Evolutionary conservation across 768 basidiomycete species (phyloP), one percentile per base, ranked within the genome.

Genomic region (Mycena vulgaris): DNA sequence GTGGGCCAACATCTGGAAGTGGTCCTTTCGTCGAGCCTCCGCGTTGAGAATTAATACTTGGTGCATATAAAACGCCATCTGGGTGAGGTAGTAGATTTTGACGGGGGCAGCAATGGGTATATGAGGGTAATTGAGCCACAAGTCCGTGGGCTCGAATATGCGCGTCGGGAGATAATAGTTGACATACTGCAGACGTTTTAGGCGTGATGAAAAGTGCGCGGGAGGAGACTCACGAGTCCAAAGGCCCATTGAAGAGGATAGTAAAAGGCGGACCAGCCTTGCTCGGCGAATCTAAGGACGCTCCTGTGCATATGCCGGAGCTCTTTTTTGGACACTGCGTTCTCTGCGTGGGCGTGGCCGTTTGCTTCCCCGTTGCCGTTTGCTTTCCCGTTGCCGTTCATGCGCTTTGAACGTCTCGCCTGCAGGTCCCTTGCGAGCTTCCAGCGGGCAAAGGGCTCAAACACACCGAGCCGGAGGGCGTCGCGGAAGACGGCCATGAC

Each of bases 1-100:
- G 83, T 99, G 98, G 28, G 91, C 84, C 89, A 98, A 93, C 97
- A 98, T 98, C 81, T 98, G 97, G 75, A 85, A 84, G 80, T 98
- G 95, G 80, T 99, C 98, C 79, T 95, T 96, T 65, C 98, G 87
- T 63, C 91, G 89, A 42, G 92, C 95, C 80, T 99, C 98, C 30
- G 96, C 92, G 80, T 98, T 95, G 79, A 99, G 88, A 66, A 97
- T 92, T 70, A 98, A 85, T 14, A 98, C 86, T 80, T 97, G 96
- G 78, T 99, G 96, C 60, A 93, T 81, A 83, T 98, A 99, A 82
- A 96, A 96, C 42, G 94, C 93, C 31, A 88, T 89, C 80, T 96
- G 94, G 25, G 86, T 87, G 30, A 96, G 89, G 78, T 97, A 98
- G 80, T 96, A 97, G 76, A 95, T 87, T 81, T 98, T 98, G 81